Percentiles rank a stretch among this genome's conserved stretches.
phyloP scores from a whole-genome alignment of 176 grass and related monocot species.

The Ananas comosus region DNA sequence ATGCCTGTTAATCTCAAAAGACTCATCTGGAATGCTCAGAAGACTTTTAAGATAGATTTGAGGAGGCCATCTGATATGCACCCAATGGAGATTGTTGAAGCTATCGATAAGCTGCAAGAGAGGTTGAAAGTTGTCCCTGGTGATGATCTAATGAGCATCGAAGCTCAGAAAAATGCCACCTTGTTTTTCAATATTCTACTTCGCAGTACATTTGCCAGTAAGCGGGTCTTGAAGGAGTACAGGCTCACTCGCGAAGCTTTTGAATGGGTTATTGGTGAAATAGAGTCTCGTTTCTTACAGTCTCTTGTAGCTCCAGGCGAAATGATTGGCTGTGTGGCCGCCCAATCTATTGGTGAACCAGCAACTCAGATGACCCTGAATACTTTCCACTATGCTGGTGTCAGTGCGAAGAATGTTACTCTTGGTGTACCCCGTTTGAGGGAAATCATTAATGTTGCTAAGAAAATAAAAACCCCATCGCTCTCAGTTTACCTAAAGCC shows the following conservation, averaged over 20 bases:
- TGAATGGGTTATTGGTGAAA: slow-evolving; percentile 98
- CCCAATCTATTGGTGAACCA: slow-evolving; percentile 95
- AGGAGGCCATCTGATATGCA: slow-evolving; percentile 95
- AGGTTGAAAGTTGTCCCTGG: slow-evolving; percentile 95
- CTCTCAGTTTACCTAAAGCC: slow-evolving; percentile 84
- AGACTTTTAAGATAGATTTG: slow-evolving; percentile 94
- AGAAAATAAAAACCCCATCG: slow-evolving; percentile 96
- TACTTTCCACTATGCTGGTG: slow-evolving; percentile 99
- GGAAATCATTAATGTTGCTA: slow-evolving; percentile 99
- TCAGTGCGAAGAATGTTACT: slow-evolving; percentile 98
- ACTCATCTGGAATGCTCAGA: slow-evolving; percentile 97
- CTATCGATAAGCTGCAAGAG: slow-evolving; percentile 92
- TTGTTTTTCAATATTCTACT: slow-evolving; percentile 94
- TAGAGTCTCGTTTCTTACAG: slow-evolving; percentile 88
- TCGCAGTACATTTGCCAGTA: slow-evolving; percentile 92
- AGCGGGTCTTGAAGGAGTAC: slow-evolving; percentile 89
- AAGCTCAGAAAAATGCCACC: slow-evolving; percentile 97
- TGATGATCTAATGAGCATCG: slow-evolving; percentile 87
- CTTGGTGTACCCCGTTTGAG: slow-evolving; percentile 95
- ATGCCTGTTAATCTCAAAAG: slow-evolving; percentile 96
- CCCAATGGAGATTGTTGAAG: slow-evolving; percentile 99
- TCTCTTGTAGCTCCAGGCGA: slow-evolving; percentile 91
- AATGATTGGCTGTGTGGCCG: slow-evolving; percentile 99
- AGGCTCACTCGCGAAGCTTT: slow-evolving; percentile 91
- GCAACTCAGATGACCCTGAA: slow-evolving; percentile 94